Base-by-base conservation (phyloP, 306 rosid genomes). In the Citrullus amarus region DNA sequence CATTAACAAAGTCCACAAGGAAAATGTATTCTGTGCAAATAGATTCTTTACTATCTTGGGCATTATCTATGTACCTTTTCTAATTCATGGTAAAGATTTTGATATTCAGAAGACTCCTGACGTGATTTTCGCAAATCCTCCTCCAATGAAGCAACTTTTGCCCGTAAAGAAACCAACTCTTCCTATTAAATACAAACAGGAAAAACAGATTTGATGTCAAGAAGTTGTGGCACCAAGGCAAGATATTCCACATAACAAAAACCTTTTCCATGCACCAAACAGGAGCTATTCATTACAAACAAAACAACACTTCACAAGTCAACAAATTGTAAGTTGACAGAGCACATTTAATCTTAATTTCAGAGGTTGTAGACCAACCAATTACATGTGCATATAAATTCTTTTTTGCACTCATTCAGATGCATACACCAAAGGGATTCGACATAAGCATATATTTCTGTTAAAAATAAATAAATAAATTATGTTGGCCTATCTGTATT, bases 101-200 rank as follows among this genome's bases (percentile, higher is more conserved):
- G 89, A 88, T 87, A 77, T 18, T 88, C 91, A 54, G 92, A 79
- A 44, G 88, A 78, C 79, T 90, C 98, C 82, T 89, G 91, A 77
- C 88, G 86, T 78, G 94, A 88, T 86, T 90, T 96, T 70, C 85
- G 88, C 75, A 90, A 82, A 63, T 96, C 98, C 85, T 93, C 98
- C 88, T 93, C 99, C 80, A 93, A 82, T 2, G 81, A 80, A 80
- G 87, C 86, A 82, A 93, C 89, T 83, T 88, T 93, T 70, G 89
- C 88, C 50, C 83, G 88, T 80, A 93, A 87, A 60, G 94, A 86
- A 30, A 87, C 84, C 82, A 88, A 79, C 81, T 91, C 99, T 83
- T 89, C 98, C 97, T 95, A 86, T 76, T 85, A 80, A 82, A 81
- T 86, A 54, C 48, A 34, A 54, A 75, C 43, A 71, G 74, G 48